Base-by-base conservation (phyloP, 2,329 filamentous ascomycete genomes). In the Stachybotrys chartarum region DNA sequence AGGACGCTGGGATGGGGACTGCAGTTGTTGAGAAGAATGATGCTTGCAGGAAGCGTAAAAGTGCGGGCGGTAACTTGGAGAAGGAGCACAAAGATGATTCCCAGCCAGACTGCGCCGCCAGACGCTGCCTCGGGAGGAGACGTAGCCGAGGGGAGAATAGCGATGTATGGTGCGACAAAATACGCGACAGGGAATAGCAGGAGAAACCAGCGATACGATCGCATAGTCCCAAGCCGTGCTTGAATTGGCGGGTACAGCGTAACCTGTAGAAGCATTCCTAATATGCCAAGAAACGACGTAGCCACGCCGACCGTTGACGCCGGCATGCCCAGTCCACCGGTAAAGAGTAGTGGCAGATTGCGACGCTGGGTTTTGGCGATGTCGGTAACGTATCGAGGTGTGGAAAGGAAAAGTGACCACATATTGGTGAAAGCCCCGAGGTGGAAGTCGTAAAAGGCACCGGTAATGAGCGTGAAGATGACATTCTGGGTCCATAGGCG, bases 61-160 rank as follows among this genome's bases (percentile, higher is more conserved):
- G 89, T 93, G 31, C 88, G 78, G 0, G 85, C 88, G 5, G 86
- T 75, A 16, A 91, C 88, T 65, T 92, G 88, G 8, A 91, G 67
- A 16, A 83, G 75, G 1, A 90, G 75, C 1, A 90, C 84, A 2
- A 81, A 64, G 0, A 78, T 75, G 56, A 89, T 84, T 16, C 79
- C 79, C 1, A 78, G 70, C 86, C 83, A 89, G 39, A 87, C 72
- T 55, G 75, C 68, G 24, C 76, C 58, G 0, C 79, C 80, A 0
- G 74, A 75, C 0, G 78, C 75, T 0, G 78, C 75, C 11, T 65
- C 66, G 0, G 75, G 73, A 0, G 75, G 60, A 2, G 70, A 64
- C 45, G 75, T 63, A 52, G 72, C 57, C 3, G 81, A 80, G 0
- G 85, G 85, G 6, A 64, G 68, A 14, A 88, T 72, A 0, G 84